Evolutionary conservation across 116 monocot genomes (phyloP).

Genomic region (Cymodocea nodosa): DNA sequence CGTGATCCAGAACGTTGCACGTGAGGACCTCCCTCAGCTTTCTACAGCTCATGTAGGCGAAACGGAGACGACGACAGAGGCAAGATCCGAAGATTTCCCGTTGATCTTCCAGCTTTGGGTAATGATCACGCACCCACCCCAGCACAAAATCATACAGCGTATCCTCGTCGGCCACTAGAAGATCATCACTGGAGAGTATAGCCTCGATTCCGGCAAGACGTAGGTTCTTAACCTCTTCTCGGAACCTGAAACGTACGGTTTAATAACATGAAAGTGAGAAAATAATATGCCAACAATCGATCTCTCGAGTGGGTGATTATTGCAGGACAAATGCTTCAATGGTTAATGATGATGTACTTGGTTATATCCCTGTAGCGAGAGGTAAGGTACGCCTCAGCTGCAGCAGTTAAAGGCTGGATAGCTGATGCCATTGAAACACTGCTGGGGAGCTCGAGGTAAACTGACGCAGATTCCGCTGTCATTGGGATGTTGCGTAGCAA

Average conservation of each 20-base stretch:
- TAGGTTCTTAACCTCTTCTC: constrained; percentile 67
- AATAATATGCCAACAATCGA: too few relatives aligned
- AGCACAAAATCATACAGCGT: constrained; percentile 73
- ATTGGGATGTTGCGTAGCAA: constrained; percentile 54
- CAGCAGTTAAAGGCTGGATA: constrained; percentile 74
- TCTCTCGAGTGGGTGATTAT: too few relatives aligned
- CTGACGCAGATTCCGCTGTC: constrained; percentile 78
- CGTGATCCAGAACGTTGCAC: constrained; percentile 67
- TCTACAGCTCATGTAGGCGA: constrained; percentile 67
- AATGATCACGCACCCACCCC: constrained; percentile 71
- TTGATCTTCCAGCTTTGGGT: constrained; percentile 52
- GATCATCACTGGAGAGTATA: constrained; percentile 66
- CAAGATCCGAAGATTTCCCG: constrained; percentile 49
- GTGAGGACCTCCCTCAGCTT: constrained; percentile 64
- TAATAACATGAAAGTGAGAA: neutral
- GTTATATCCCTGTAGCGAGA: constrained; percentile 64
- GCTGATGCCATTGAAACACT: constrained; percentile 67
- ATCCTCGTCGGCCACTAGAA: constrained; percentile 90
- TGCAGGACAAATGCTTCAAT: too few relatives aligned
- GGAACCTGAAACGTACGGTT: constrained; percentile 38
- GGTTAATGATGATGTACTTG: constrained; percentile 28
- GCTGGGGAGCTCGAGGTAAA: constrained; percentile 77
- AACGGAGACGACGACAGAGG: constrained; percentile 43
- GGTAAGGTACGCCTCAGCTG: constrained; percentile 72
- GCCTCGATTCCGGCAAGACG: constrained; percentile 76